Evolutionary conservation across 257 asterid genomes (phyloP).

Genomic region (Scutellaria baicalensis): DNA sequence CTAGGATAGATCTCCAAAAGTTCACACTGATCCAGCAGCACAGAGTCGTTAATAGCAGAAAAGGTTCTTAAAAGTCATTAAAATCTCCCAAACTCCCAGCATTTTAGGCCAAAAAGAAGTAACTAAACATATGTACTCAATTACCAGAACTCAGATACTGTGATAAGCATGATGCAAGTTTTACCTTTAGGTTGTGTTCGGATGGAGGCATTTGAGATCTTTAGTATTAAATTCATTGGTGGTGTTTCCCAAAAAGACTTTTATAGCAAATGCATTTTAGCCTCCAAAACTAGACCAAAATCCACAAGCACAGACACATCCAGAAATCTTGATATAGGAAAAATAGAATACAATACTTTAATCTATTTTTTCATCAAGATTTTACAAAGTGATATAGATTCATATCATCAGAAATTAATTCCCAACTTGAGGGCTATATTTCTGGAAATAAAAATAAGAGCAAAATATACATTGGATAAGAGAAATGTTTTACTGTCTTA

Average conservation of each 20-base stretch:
- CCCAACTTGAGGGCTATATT: neutral
- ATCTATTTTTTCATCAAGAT: neutral
- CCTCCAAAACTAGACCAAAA: neutral
- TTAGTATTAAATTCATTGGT: no score
- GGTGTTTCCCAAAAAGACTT: no score
- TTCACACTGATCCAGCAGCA: slow-evolving; percentile 3
- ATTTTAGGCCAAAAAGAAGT: neutral
- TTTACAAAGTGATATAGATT: neutral
- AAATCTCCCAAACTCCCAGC: neutral
- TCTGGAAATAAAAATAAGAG: neutral
- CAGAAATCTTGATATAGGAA: neutral
- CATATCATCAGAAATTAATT: neutral
- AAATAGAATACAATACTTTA: no score
- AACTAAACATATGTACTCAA: neutral
- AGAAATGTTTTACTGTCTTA: neutral
- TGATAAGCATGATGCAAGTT: neutral
- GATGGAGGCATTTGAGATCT: no score
- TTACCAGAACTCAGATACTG: neutral
- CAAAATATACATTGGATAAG: neutral
- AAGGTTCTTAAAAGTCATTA: neutral
- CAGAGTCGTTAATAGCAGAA: neutral
- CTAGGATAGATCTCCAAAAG: neutral
- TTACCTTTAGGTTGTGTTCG: neutral
- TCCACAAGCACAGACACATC: neutral
- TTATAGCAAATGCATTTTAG: no score